Evolutionary conservation across 371 early-diverging fungal genomes (phyloP), one percentile per base, ranked within the genome.

Genomic region (Encephalitozoon intestinalis): DNA sequence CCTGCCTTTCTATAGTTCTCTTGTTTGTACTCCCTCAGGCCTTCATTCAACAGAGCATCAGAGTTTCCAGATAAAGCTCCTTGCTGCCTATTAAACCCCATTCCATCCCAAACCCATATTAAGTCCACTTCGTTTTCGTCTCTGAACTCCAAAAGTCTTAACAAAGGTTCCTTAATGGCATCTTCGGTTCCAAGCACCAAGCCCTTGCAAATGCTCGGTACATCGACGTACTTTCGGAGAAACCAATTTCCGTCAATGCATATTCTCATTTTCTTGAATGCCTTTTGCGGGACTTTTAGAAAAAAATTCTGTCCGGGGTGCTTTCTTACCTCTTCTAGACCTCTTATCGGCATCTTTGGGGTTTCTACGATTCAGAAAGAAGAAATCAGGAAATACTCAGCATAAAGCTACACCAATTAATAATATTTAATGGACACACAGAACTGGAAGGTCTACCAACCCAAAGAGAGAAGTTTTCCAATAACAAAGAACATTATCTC

Each of bases 91-190:
- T 72, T 73, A 18, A 73, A 44, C 1, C 34, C 21, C 1, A 84
- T 54, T 52, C 84, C 84, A 41, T 80, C 81, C 84, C 84, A 84
- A 46, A 84, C 70, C 80, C 80, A 84, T n/a, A 84, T 41, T 11
- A 82, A 30, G 31, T 75, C 34, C 21, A 76, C 53, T 3, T 69
- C 79, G 21, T 30, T 52, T 15, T 46, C 54, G 4, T 34, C 52
- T 8, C 46, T 44, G 28, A 71, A 58, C 52, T 76, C 70, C 15
- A 41, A 31, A 21, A 76, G 52, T 9, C 50, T 37, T 4, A 58
- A 18, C 18, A 80, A 9, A 39, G 31, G 41, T 6, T 70, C 40
- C 6, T 78, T 50, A 4, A 72, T 8, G 30, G 43, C 70, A n/a
- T 51, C 51, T 9, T 69, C 54, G 8, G 39, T 58, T 9, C 65